Percentiles rank a stretch among this genome's conserved stretches.
phyloP scores from a whole-genome alignment of 192 early-diverging fungal genomes.

The Entomortierella chlamydospora region DNA sequence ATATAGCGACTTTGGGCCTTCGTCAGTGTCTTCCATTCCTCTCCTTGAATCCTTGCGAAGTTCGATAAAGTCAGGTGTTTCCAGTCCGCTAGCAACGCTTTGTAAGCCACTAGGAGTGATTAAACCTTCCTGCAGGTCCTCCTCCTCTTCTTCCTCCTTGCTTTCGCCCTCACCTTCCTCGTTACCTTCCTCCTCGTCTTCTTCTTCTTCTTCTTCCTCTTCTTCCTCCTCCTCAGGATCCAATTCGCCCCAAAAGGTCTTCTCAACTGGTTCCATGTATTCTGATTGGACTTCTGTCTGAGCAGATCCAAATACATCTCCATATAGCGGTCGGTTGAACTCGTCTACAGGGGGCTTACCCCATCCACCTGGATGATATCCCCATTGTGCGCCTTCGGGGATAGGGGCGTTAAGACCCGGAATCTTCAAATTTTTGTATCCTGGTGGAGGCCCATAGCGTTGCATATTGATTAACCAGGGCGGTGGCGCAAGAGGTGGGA shows the following conservation, averaged over 20 bases:
- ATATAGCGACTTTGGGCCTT: constrained; percentile 75
- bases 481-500: constrained; percentile 92
- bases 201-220: constrained; percentile 53
- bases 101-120: constrained; percentile 88
- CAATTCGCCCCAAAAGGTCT: constrained; percentile 91
- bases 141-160: constrained; percentile 65
- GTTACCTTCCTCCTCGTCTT: constrained; percentile 80
- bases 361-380: constrained; percentile 97
- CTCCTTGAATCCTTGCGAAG: constrained; percentile 80
- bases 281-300: constrained; percentile 66
- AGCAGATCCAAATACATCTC: constrained; percentile 90
- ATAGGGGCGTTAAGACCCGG: constrained; percentile 97
- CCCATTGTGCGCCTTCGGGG: constrained; percentile 96
- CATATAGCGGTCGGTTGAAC: constrained; percentile 91
- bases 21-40: constrained; percentile 56
- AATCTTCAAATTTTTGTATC: constrained; percentile 90
- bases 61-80: constrained; percentile 89
- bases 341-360: constrained; percentile 88
- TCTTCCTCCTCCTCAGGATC: constrained; percentile 74
- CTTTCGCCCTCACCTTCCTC: constrained; percentile 72
- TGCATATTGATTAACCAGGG: constrained; percentile 99
- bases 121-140: constrained; percentile 69
- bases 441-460: constrained; percentile 94
- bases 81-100: constrained; percentile 79
- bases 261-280: constrained; percentile 77